Evolutionary conservation across 148 eudicot genomes (phyloP).

Genomic region (Spergularia marina): DNA sequence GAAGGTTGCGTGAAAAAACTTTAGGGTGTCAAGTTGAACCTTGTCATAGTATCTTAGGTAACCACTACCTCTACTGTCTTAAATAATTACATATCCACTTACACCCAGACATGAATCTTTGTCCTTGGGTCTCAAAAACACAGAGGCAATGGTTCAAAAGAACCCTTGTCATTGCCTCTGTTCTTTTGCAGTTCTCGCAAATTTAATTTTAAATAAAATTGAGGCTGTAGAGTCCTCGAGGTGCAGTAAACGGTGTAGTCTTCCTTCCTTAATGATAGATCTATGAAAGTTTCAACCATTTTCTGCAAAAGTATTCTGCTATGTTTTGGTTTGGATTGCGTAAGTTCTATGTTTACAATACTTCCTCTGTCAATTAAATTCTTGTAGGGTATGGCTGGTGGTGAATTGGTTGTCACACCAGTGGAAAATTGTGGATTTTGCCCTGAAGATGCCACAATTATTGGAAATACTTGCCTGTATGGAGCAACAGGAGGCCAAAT

Average conservation of each 20-base stretch:
- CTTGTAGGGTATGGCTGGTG: slow-evolving; percentile 96
- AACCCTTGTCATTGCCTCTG: background rate
- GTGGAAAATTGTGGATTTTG: slow-evolving; percentile 81
- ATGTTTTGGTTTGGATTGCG: background rate
- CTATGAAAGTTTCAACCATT: background rate
- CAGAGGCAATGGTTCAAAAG: background rate
- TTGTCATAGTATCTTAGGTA: background rate
- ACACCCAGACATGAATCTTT: background rate
- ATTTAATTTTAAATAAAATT: background rate
- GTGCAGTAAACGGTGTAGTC: background rate
- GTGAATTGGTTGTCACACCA: slow-evolving; percentile 85
- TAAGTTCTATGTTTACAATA: background rate
- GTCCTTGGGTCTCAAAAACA: background rate
- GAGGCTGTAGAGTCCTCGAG: background rate
- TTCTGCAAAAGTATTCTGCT: background rate
- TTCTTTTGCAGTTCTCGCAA: background rate
- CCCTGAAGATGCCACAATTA: slow-evolving; percentile 93
- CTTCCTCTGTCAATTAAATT: slow-evolving; percentile 11
- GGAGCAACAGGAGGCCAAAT: slow-evolving; percentile 99
- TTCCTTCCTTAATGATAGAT: background rate
- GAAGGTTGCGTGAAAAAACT: background rate
- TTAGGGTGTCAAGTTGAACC: background rate
- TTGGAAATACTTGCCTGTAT: slow-evolving; percentile 89
- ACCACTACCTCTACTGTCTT: background rate
- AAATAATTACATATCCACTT: background rate